Evolutionary conservation across 257 asterid species (phyloP).

Genomic region (Vinca minor): DNA sequence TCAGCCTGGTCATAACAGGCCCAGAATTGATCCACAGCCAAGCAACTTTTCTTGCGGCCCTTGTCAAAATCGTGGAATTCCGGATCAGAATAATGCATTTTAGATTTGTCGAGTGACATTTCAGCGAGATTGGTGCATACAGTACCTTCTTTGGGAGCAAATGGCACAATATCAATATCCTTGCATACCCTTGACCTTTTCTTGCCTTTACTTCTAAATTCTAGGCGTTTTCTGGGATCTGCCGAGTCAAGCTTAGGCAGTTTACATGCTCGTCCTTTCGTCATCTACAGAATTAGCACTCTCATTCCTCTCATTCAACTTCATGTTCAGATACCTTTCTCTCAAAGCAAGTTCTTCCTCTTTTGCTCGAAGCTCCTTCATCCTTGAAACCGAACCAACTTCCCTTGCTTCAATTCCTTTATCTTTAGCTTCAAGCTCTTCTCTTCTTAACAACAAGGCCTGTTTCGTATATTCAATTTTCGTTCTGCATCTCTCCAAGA

Average conservation of each 20-base stretch:
- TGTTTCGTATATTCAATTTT: neutral
- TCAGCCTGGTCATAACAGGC: constrained; percentile 50
- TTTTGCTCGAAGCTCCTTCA: neutral
- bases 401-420: neutral
- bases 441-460: neutral
- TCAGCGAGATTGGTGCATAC: neutral
- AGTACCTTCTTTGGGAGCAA: neutral
- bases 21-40: constrained; percentile 46
- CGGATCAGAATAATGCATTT: constrained; percentile 25
- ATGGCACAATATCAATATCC: neutral
- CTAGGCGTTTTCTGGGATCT: neutral
- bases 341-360: neutral
- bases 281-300: neutral
- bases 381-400: neutral
- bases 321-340: neutral
- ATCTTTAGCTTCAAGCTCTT: neutral
- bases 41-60: constrained; percentile 25
- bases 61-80: constrained; percentile 51
- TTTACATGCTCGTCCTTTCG: too few relatives aligned
- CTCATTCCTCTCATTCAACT: neutral
- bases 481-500: neutral
- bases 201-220: neutral
- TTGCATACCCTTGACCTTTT: neutral
- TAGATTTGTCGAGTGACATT: neutral
- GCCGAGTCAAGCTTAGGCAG: neutral